Percentiles rank a stretch among this genome's conserved stretches.
Conservation (phyloP, 768 basidiomycete species). For the Infundibulicybe gibba region DNA sequence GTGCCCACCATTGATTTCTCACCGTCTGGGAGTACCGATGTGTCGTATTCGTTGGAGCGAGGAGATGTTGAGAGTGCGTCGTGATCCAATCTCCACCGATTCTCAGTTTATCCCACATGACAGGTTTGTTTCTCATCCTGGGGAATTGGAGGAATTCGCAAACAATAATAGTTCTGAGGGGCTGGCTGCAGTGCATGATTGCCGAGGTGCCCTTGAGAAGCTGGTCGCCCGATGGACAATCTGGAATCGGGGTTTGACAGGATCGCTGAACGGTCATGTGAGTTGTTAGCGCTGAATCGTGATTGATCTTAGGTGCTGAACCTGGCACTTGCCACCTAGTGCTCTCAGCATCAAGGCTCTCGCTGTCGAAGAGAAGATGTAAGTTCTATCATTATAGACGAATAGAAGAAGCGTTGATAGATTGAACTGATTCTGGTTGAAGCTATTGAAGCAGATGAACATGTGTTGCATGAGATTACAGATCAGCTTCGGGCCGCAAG, state of each 20-base stretch:
- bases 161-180: conserved; percentile 41
- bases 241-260: conserved; percentile 81
- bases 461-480: conserved; percentile 67
- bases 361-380: conserved; percentile 70
- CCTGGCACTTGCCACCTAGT: conserved; percentile 37
- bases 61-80: conserved; percentile 68
- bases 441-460: conserved; percentile 77
- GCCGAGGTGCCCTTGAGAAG: conserved; percentile 60
- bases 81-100: conserved; percentile 5
- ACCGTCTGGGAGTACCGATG: conserved; percentile 60
- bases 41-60: conserved; percentile 63
- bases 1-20: conserved; percentile 81
- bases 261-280: conserved; percentile 82
- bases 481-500: conserved; percentile 62
- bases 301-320: conserved; percentile 3
- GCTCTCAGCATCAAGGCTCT: conserved; percentile 70
- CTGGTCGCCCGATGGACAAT: conserved; percentile 75
- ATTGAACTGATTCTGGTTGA: conserved; percentile 6
- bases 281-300: conserved; percentile 22
- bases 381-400: conserved; percentile 23
- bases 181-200: conserved; percentile 56
- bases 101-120: background rate
- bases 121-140: conserved; percentile 60
- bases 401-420: too few relatives aligned
- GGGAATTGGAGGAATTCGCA: conserved; percentile 64